Percentiles rank a stretch among this genome's conserved stretches.
phyloP scores from a whole-genome alignment of 1,139 yeast genomes.

The Candida buenavistaensis region DNA sequence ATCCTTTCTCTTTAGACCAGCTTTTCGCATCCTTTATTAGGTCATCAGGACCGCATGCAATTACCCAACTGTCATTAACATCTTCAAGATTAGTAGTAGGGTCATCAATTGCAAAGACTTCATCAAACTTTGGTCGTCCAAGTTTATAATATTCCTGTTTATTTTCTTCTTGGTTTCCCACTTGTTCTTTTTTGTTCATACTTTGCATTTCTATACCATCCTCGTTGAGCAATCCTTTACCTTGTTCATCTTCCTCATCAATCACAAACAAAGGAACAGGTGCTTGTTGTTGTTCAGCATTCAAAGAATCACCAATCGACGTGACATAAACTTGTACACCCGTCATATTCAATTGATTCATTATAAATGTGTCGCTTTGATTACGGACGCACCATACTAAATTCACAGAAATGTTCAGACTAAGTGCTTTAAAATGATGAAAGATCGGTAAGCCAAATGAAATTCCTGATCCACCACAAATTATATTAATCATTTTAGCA shows the following conservation, averaged over 20 bases:
- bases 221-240: conserved; percentile 9
- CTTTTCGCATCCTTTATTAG: conserved; percentile 48
- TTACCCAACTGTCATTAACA: conserved; percentile 47
- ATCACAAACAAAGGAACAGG: conserved; percentile 13
- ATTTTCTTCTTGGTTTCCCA: conserved; percentile 5
- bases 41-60: conserved; percentile 71
- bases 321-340: conserved; percentile 21
- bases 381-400: conserved; percentile 56
- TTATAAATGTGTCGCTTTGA: conserved; percentile 17
- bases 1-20: conserved; percentile 40
- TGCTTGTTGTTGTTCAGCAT: conserved; percentile 2
- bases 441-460: conserved; percentile 70
- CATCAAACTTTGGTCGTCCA: conserved; percentile 45
- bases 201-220: conserved; percentile 20
- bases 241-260: conserved; percentile 17
- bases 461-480: conserved; percentile 89
- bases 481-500: conserved; percentile 53
- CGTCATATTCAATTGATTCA: conserved; percentile 20
- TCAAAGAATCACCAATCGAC: conserved; percentile 7
- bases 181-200: conserved; percentile 10
- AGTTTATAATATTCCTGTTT: conserved; percentile 7
- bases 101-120: conserved; percentile 26
- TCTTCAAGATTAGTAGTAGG: conserved; percentile 24
- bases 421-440: conserved; percentile 30
- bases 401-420: conserved; percentile 15